These are phyloP conservation scores for Zea mays DNA, from an alignment of 176 grass and related monocot genomes.

Conservation along the genomic window DNA sequence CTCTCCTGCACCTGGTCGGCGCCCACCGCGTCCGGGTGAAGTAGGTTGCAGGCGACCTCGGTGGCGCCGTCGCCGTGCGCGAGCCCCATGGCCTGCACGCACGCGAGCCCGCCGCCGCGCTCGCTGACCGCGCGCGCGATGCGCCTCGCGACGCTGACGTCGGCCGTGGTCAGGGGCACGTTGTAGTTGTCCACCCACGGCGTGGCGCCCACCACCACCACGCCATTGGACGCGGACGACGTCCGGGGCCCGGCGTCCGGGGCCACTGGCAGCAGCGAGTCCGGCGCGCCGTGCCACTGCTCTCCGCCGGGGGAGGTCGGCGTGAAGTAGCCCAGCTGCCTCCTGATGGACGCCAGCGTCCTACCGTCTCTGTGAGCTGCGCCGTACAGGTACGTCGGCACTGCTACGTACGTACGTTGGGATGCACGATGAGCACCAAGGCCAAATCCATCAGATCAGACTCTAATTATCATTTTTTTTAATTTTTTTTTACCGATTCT, in stretches of 20 bases:
- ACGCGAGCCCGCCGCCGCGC: slow-evolving; percentile 63
- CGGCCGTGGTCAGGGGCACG: slow-evolving; percentile 48
- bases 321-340: slow-evolving; percentile 80
- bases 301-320: slow-evolving; percentile 51
- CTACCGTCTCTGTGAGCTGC: slow-evolving; percentile 62
- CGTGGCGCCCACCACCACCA: slow-evolving; percentile 65
- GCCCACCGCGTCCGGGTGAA: slow-evolving; percentile 43
- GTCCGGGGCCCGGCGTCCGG: slow-evolving; percentile 54
- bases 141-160: slow-evolving; percentile 45
- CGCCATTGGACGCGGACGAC: slow-evolving; percentile 48
- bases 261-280: slow-evolving; percentile 17
- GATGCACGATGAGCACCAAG: neutral
- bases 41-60: slow-evolving; percentile 81
- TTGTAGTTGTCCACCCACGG: slow-evolving; percentile 83
- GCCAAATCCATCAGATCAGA: no score
- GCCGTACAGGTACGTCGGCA: slow-evolving; percentile 71
- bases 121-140: slow-evolving; percentile 67
- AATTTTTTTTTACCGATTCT: no score
- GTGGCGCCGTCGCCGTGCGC: slow-evolving; percentile 43
- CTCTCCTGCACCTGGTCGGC: slow-evolving; percentile 54
- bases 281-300: slow-evolving; percentile 54
- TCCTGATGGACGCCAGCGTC: slow-evolving; percentile 58
- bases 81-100: slow-evolving; percentile 77
- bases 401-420: slow-evolving; percentile 17
- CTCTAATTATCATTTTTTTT: no score